Evolutionary conservation across 2,329 filamentous ascomycete species (phyloP).

Genomic region (Fusarium equiseti): DNA sequence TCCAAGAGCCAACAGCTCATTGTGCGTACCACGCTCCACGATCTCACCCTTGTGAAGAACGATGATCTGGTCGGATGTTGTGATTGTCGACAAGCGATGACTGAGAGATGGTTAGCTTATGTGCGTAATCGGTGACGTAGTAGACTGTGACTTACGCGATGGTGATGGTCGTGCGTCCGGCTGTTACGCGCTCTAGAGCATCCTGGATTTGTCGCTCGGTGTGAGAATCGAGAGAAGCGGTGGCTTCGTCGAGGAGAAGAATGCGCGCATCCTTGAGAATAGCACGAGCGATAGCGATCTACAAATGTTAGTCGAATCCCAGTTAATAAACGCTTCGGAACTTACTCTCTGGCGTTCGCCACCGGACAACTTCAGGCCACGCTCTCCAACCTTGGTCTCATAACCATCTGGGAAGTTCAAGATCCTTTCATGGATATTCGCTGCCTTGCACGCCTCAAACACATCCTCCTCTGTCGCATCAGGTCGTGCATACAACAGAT

Average conservation of each 20-base stretch:
- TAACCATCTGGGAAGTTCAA: slow-evolving; percentile 66
- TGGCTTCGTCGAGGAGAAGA: slow-evolving; percentile 78
- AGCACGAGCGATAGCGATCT: slow-evolving; percentile 71
- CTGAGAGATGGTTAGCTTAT: slow-evolving; percentile 46
- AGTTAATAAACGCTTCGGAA: neutral
- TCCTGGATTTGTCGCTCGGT: slow-evolving; percentile 70
- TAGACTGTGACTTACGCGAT: neutral
- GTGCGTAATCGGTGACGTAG: rapidly evolving
- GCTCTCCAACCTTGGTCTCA: slow-evolving; percentile 65
- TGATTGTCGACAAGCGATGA: slow-evolving; percentile 69
- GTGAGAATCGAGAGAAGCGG: slow-evolving; percentile 74
- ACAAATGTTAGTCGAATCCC: neutral
- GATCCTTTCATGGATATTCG: slow-evolving; percentile 68
- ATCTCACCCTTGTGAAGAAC: slow-evolving; percentile 65
- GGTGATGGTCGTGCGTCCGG: slow-evolving; percentile 64
- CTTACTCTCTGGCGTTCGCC: slow-evolving; percentile 69
- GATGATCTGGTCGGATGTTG: slow-evolving; percentile 66
- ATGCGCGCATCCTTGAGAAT: slow-evolving; percentile 77
- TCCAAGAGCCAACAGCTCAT: slow-evolving; percentile 57
- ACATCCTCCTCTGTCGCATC: slow-evolving; percentile 63
- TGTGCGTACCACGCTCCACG: slow-evolving; percentile 63
- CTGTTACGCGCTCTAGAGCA: slow-evolving; percentile 61
- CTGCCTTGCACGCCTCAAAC: slow-evolving; percentile 63
- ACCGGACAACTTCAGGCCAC: slow-evolving; percentile 67
- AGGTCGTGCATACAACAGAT: slow-evolving; percentile 65